Percentiles rank a stretch among this genome's conserved stretches.
Evolutionary conservation across 352 stramenopile genomes (phyloP).

Genomic region (Pythium apleroticum): DNA sequence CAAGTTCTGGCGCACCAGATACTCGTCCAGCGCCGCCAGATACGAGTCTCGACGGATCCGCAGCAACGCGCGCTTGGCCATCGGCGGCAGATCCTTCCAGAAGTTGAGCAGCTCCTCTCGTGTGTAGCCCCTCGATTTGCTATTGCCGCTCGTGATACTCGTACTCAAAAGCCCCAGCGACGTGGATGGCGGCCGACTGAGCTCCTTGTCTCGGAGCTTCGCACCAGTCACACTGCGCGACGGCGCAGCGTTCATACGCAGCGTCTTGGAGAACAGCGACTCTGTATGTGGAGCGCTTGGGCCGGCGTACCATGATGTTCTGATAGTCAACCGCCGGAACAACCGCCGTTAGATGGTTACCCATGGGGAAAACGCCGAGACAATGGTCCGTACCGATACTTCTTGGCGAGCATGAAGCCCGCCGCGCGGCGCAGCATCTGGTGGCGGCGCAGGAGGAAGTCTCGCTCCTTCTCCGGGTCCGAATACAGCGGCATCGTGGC

Average conservation of each 20-base stretch:
- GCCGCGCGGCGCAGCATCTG: slow-evolving; percentile 61
- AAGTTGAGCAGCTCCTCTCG: slow-evolving; percentile 80
- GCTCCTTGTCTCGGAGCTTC: neutral
- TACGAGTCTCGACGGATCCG: slow-evolving; percentile 75
- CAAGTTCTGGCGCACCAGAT: slow-evolving; percentile 72
- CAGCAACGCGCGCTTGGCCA: slow-evolving; percentile 64
- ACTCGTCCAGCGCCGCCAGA: slow-evolving; percentile 66
- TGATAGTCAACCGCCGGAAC: neutral
- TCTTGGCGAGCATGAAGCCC: slow-evolving; percentile 69
- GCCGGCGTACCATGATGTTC: slow-evolving; percentile 21
- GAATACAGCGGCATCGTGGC: slow-evolving; percentile 17
- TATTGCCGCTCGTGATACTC: slow-evolving; percentile 26
- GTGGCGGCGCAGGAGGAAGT: slow-evolving; percentile 60
- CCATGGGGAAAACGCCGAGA: neutral
- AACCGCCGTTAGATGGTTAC: neutral
- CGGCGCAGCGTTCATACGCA: neutral
- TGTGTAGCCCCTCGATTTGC: slow-evolving; percentile 50
- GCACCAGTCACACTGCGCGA: neutral
- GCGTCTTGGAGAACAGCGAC: slow-evolving; percentile 13
- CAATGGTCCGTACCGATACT: slow-evolving; percentile 46
- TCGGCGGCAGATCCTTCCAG: slow-evolving; percentile 67
- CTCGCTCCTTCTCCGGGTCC: slow-evolving; percentile 35
- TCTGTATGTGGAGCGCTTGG: slow-evolving; percentile 13
- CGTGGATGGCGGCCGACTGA: slow-evolving; percentile 19
- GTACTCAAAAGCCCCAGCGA: slow-evolving; percentile 24